Percentiles rank a stretch among this genome's conserved stretches.
Conservation (phyloP, 192 early-diverging fungal species). For the Backusella sp. region DNA sequence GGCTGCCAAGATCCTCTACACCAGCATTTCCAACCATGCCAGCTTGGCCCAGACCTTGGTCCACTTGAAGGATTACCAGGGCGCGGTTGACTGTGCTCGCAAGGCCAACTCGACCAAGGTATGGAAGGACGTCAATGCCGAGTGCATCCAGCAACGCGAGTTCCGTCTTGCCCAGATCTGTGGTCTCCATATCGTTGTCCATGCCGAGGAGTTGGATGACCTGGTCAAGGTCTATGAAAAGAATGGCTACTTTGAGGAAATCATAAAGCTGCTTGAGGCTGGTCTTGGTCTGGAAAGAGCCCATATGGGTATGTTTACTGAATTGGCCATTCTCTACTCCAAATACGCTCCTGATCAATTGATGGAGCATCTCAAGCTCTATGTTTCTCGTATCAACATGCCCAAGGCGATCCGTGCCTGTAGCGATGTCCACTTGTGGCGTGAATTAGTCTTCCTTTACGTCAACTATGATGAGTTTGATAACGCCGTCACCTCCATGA, state of each 20-base stretch:
- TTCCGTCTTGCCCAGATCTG: conserved; percentile 98
- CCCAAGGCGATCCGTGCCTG: conserved; percentile 98
- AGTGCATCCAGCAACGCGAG: conserved; percentile 93
- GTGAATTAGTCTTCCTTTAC: conserved; percentile 97
- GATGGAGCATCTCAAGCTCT: conserved; percentile 97
- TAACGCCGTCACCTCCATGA: conserved; percentile 95
- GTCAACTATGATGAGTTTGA: conserved; percentile 99
- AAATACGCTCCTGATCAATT: conserved; percentile 93
- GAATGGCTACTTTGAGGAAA: conserved; percentile 88
- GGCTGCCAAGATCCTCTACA: conserved; percentile 93
- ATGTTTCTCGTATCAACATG: conserved; percentile 97
- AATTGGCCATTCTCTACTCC: conserved; percentile 95
- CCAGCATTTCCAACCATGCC: conserved; percentile 98
- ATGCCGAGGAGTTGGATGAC: conserved; percentile 95
- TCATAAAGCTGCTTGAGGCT: conserved; percentile 88
- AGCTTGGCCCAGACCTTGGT: conserved; percentile 95
- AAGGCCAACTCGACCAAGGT: conserved; percentile 99
- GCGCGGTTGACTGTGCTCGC: conserved; percentile 96
- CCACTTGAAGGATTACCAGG: conserved; percentile 92
- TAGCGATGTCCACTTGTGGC: conserved; percentile 92
- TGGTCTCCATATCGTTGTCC: conserved; percentile 92
- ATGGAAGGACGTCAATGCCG: conserved; percentile 99
- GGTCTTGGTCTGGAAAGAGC: conserved; percentile 97
- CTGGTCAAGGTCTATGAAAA: conserved; percentile 88
- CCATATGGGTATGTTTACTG: conserved; percentile 99